Conservation (phyloP, 495 filamentous ascomycete genomes). For the Trichoderma erinaceum region DNA sequence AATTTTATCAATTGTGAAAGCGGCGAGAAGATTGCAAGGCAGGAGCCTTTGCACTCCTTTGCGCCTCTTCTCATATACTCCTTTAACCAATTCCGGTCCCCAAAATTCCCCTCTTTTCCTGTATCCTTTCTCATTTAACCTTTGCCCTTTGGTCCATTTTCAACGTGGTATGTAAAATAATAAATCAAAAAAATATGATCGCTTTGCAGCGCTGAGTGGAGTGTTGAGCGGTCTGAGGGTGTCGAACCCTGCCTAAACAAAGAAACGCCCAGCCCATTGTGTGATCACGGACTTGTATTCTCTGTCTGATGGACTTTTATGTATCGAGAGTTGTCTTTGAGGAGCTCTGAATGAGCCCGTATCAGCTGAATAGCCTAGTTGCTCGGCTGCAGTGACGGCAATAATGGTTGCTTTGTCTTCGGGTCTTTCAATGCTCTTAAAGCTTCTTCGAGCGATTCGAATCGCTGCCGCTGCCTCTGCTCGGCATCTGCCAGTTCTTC, state of each 20-base stretch:
- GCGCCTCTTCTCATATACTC: not conserved
- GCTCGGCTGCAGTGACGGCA: slow-evolving; percentile 23
- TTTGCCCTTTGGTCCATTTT: not conserved
- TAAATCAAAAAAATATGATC: not conserved
- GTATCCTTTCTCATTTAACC: not conserved
- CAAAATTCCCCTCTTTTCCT: not conserved
- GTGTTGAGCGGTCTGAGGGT: not conserved
- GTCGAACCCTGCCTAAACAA: not conserved
- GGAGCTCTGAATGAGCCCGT: not conserved
- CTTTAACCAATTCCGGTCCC: not conserved
- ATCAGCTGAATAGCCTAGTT: slow-evolving; percentile 1
- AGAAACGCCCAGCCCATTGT: not conserved
- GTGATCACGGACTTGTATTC: not conserved
- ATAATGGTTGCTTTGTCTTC: slow-evolving; percentile 41
- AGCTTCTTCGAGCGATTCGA: slow-evolving; percentile 64
- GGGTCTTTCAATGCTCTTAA: slow-evolving; percentile 53
- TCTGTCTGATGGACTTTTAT: no score
- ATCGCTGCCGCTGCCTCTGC: slow-evolving; percentile 47
- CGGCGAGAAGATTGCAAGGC: no score
- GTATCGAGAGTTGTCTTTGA: no score
- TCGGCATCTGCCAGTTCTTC: slow-evolving; percentile 60
- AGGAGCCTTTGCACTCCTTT: not conserved
- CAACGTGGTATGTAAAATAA: not conserved
- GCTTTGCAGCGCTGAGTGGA: not conserved
- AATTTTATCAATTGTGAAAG: no score